Conservation (phyloP, 495 filamentous ascomycete genomes). For the Tuber microsphaerosporum region DNA sequence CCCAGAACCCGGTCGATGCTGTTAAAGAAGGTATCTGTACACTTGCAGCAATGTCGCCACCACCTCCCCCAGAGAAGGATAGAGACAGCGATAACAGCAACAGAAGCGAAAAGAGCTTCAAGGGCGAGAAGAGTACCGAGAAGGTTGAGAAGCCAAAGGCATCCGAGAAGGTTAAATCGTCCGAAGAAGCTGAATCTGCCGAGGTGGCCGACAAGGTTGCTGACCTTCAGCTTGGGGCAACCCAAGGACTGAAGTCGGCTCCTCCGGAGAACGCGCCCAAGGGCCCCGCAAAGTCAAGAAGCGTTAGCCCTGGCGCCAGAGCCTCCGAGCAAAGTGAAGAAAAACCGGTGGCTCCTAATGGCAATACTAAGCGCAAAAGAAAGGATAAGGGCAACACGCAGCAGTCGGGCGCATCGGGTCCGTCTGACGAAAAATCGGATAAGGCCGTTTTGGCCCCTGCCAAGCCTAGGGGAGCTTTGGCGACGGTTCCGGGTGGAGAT, state of each 20-base stretch:
- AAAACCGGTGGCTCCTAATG: conserved; percentile 45
- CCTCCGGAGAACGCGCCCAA: conserved; percentile 23
- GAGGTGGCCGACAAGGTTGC: not conserved
- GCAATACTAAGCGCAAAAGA: conserved; percentile 55
- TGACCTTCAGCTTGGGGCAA: not conserved
- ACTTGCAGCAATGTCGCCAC: conserved; percentile 36
- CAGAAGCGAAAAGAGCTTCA: conserved; percentile 44
- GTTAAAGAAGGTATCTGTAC: conserved; percentile 50
- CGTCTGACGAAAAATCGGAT: conserved; percentile 19
- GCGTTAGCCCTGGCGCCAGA: conserved; percentile 24
- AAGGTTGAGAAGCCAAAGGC: conserved; percentile 10
- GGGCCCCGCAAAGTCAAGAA: conserved; percentile 35
- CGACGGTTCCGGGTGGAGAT: conserved; percentile 11
- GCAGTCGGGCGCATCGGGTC: conserved; percentile 35
- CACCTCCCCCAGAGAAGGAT: conserved; percentile 46
- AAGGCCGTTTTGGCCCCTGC: conserved; percentile 21
- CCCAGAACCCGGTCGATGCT: conserved; percentile 67
- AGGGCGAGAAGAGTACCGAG: conserved; percentile 39
- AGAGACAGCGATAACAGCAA: conserved; percentile 43
- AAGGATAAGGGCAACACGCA: conserved; percentile 49
- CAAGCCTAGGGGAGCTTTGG: conserved; percentile 20
- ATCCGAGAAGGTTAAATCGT: conserved; percentile 9
- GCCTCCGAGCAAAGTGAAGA: conserved; percentile 39
- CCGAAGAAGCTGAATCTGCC: not conserved
- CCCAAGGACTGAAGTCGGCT: not conserved